Base-by-base conservation (phyloP, 1,284 basidiomycete species). In the Somion occarium region DNA sequence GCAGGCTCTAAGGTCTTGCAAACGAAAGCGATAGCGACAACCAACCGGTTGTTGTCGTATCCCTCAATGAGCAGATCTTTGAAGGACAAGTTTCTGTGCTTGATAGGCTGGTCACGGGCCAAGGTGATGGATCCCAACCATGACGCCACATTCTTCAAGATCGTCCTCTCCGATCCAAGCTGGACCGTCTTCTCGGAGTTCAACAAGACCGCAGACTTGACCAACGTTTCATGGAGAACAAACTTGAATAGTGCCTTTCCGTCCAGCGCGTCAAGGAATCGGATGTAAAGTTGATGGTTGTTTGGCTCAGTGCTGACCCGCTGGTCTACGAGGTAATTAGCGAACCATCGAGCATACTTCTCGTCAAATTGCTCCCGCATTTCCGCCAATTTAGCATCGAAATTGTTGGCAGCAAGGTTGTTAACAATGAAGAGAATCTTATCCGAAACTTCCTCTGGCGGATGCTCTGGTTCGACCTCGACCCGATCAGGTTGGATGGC, bases 371-470 rank as follows among this genome's bases (percentile, higher is more conserved):
- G 73, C 47, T 83, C 82, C 54, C 77, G 76, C 83, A 98, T 93
- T 63, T 97, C 94, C 39, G 72, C 68, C 30, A 94, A 72, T 70
- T 98, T 98, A 26, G 78, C 65, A 38, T 95, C 93, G 58, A 98
- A 93, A 67, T 99, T 99, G 69, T 78, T 91, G 2, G 93, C 91
- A 1, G 96, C 93, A 48, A 99, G 80, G 62, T 99, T 98, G 75
- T 99, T 99, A 71, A 99, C 86, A 61, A 98, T 93, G 77, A 99
- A 99, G 46, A 99, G 76, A 59, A 99, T 93, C 62, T 87, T 88
- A 77, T 99, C 97, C 20, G 93, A 92, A 20, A 89, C 72, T 57
- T 91, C 91, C 65, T 98, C 93, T 18, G 88, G 82, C 2, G 96
- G 97, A 49, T 76, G 70, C 46, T 79, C 74, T 20, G 88, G 75